Evolutionary conservation across 2,329 filamentous ascomycete species (phyloP), one percentile per base, ranked within the genome.

Genomic region (Aspergillus floridensis): DNA sequence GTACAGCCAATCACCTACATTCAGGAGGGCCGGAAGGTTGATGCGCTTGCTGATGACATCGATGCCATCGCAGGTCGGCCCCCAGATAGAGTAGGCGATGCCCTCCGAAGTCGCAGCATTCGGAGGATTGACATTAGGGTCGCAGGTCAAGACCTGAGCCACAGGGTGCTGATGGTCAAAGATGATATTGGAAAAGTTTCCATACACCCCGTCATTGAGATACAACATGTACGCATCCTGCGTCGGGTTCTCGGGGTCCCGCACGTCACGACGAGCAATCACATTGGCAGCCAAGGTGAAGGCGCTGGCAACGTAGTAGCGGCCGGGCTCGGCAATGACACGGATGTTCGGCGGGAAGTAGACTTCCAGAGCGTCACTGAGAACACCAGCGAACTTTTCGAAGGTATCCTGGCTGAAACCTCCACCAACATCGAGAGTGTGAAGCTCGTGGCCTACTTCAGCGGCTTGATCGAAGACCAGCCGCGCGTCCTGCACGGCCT

Each of bases 151-250:
- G 59, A 98, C 85, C 77, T 90, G 91, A 58, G 93, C 91, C 49
- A 90, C 79, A 1, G 95, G 95, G 70, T 96, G 86, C 82, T 99
- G 95, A 78, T 98, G 95, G 73, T 98, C 95, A 75, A 97, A 99
- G 82, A 98, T 96, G 83, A 98, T 98, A 86, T 92, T 96, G 66
- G 92, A 96, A 74, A 99, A 98, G 81, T 98, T 98, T 71, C 95
- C 95, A 72, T 99, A 99, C 56, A 98, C 89, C 29, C 95, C 95
- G 68, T 99, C 95, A 74, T 99, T 99, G 75, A 98, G 81, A 76
- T 99, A 99, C 50, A 97, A 80, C 95, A 98, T 99, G 83, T 96
- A 97, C 66, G 88, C 91, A 62, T 68, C 69, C 6, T 69, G 68
- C 16, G 68, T 67, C 3, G 71, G 68, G 50, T 74, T 73, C 44